These are phyloP conservation scores for Colletotrichum eremochloae DNA, from an alignment of 2,329 filamentous ascomycete genomes.

Conservation along the genomic window DNA sequence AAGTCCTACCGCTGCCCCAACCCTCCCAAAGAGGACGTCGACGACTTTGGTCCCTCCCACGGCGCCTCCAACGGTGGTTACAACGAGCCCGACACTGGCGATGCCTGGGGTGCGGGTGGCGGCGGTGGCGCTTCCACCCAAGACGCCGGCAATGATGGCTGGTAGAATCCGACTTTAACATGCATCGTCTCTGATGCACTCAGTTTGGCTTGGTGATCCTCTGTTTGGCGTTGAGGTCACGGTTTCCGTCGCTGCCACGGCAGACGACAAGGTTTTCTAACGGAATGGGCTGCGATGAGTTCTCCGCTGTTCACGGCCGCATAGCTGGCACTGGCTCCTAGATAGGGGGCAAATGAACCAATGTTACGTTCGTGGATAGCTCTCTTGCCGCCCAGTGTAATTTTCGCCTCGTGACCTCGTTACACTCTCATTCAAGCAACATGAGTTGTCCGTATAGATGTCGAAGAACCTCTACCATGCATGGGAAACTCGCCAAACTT, in stretches of 20 bases:
- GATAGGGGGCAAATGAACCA: conserved; percentile 15
- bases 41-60: conserved; percentile 29
- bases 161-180: conserved; percentile 26
- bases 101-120: conserved; percentile 16
- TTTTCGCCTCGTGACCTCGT: neutral
- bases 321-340: conserved; percentile 26
- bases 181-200: neutral
- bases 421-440: neutral
- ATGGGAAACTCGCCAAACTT: neutral
- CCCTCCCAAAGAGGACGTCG: conserved; percentile 47
- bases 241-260: conserved; percentile 29
- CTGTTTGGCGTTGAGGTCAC: conserved; percentile 34
- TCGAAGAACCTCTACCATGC: neutral
- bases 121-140: conserved; percentile 6
- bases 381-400: neutral
- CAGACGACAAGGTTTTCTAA: conserved; percentile 38
- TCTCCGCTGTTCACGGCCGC: conserved; percentile 1
- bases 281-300: conserved; percentile 11
- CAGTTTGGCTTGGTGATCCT: conserved; percentile 14
- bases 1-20: conserved; percentile 56
- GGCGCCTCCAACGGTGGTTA: conserved; percentile 30
- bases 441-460: neutral
- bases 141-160: conserved; percentile 25
- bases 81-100: conserved; percentile 20
- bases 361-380: conserved; percentile 19